A percentile compares a stretch with the other conserved stretches of the same genome.
Conservation (phyloP, 2,329 filamentous ascomycete genomes). For the Cercospora berteroae region DNA sequence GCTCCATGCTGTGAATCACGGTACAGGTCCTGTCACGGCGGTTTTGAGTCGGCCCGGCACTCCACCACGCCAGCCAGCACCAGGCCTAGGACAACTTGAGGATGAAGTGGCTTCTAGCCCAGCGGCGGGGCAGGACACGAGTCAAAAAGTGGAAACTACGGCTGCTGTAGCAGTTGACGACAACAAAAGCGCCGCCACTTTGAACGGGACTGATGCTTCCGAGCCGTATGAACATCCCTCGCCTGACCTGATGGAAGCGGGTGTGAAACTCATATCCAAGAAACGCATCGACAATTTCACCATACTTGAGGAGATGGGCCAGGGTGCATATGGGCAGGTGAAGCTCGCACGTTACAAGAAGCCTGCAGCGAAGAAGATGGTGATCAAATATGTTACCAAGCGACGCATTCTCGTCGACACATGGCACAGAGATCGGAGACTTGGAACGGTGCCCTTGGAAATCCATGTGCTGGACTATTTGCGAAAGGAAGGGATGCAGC, state of each 20-base stretch:
- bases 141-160: neutral
- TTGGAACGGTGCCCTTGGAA: slow-evolving; percentile 93
- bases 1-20: slow-evolving; percentile 70
- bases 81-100: slow-evolving; percentile 19
- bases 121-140: neutral
- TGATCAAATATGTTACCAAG: slow-evolving; percentile 97
- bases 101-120: slow-evolving; percentile 3
- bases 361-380: slow-evolving; percentile 70
- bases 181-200: slow-evolving; percentile 14
- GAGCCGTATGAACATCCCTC: slow-evolving; percentile 42
- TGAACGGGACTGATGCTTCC: slow-evolving; percentile 17
- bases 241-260: slow-evolving; percentile 36
- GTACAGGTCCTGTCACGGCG: slow-evolving; percentile 62
- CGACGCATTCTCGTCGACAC: slow-evolving; percentile 95
- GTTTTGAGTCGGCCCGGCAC: slow-evolving; percentile 64
- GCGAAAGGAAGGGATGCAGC: slow-evolving; percentile 65
- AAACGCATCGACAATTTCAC: slow-evolving; percentile 87
- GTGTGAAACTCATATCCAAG: slow-evolving; percentile 51
- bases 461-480: slow-evolving; percentile 97
- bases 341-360: slow-evolving; percentile 88
- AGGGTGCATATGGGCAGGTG: slow-evolving; percentile 96
- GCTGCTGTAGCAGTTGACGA: neutral
- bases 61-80: slow-evolving; percentile 67
- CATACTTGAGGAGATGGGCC: slow-evolving; percentile 96
- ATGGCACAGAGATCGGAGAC: slow-evolving; percentile 88